Percentiles rank a stretch among this genome's conserved stretches.
Conservation (phyloP, 2,329 filamentous ascomycete species). For the Fusarium oxysporum region DNA sequence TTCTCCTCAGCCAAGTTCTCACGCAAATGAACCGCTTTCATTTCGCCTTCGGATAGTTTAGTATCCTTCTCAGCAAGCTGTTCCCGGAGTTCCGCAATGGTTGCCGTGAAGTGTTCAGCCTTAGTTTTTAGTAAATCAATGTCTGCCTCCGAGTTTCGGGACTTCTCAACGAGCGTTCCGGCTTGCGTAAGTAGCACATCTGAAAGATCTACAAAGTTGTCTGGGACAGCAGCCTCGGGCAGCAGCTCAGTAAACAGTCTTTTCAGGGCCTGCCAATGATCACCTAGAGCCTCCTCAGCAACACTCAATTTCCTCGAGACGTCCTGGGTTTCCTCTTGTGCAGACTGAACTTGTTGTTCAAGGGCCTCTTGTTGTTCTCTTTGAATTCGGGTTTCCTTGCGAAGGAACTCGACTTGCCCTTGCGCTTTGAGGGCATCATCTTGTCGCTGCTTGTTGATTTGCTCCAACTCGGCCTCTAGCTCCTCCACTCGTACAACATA, state of each 20-base stretch:
- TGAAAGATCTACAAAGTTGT: constrained; percentile 68
- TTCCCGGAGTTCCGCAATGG: constrained; percentile 65
- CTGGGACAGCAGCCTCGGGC: constrained; percentile 63
- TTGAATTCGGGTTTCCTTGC: constrained; percentile 69
- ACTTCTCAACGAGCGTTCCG: constrained; percentile 69
- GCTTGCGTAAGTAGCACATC: constrained; percentile 70
- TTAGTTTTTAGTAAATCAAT: constrained; percentile 71
- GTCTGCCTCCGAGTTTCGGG: constrained; percentile 70
- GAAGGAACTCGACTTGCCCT: constrained; percentile 71
- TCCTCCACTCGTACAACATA: constrained; percentile 75
- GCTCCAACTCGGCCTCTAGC: constrained; percentile 78
- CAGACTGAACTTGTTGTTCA: constrained; percentile 66
- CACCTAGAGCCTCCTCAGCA: constrained; percentile 63
- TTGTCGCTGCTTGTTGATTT: constrained; percentile 66
- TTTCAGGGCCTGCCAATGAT: constrained; percentile 66
- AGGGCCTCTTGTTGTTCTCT: constrained; percentile 70
- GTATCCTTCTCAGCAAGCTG: constrained; percentile 68
- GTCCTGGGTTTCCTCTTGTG: constrained; percentile 65
- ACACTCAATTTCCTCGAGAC: constrained; percentile 63
- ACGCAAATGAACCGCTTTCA: constrained; percentile 61
- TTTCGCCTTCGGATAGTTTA: constrained; percentile 64
- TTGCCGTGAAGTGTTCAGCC: constrained; percentile 68
- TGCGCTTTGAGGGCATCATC: constrained; percentile 70
- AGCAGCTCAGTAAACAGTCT: constrained; percentile 70
- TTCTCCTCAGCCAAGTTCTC: constrained; percentile 66